Conservation (phyloP, 148 eudicot species). For the Spergularia marina region DNA sequence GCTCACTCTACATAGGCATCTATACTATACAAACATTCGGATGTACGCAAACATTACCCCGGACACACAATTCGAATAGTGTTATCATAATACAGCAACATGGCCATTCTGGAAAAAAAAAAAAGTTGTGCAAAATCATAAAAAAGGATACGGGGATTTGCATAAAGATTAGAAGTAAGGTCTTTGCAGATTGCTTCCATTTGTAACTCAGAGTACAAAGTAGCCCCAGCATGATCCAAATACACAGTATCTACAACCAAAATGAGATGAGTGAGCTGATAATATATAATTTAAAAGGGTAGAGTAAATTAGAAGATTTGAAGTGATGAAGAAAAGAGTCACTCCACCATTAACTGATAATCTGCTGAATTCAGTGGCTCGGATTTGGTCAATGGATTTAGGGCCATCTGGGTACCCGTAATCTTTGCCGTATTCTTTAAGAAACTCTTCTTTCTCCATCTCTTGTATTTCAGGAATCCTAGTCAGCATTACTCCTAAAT, state of each 20-base stretch:
- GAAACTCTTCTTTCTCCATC: conserved; percentile 53
- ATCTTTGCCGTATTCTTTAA: conserved; percentile 60
- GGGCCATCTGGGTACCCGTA: conserved; percentile 83
- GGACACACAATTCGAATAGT: too few species aligned
- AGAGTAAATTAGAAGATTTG: too few species aligned
- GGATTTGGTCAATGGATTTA: conserved; percentile 64
- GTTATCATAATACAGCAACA: neutral
- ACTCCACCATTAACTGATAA: conserved; percentile 38
- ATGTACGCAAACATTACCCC: too few species aligned
- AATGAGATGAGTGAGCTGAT: neutral
- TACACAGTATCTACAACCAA: conserved; percentile 55
- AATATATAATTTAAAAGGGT: too few species aligned
- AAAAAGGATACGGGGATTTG: conserved; percentile 87
- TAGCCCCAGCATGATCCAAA: conserved; percentile 97
- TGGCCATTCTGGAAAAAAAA: neutral
- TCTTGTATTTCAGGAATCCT: neutral
- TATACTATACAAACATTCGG: too few species aligned
- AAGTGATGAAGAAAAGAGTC: too few species aligned
- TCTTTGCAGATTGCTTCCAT: conserved; percentile 81
- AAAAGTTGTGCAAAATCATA: neutral
- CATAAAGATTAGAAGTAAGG: conserved; percentile 65
- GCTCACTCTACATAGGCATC: too few species aligned
- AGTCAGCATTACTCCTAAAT: too few species aligned
- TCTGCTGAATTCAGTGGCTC: conserved; percentile 79
- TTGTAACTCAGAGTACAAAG: conserved; percentile 86